Base-by-base conservation (phyloP, 371 early-diverging fungal genomes). In the Syncephalastrum monosporum region DNA sequence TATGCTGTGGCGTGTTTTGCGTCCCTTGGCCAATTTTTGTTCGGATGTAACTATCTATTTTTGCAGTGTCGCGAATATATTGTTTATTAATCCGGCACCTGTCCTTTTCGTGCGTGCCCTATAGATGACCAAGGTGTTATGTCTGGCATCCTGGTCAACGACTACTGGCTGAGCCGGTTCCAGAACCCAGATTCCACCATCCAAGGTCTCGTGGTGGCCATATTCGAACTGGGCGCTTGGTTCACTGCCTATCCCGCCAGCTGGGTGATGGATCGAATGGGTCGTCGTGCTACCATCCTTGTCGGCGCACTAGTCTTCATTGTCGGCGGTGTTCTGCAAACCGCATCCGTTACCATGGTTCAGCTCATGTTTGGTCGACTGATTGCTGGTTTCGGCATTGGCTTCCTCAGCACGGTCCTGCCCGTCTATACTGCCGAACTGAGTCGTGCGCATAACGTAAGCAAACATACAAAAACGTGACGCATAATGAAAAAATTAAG, bases 361-460 rank as follows among this genome's bases (percentile, higher is more conserved):
- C 53, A 59, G 15, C 56, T 81, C 47, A 49, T 71, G 24, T 17
- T 74, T 33, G 82, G 82, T 27, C 65, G 82, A 12, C 54, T 79
- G 25, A 56, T 81, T 45, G 61, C 72, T 53, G 82, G 82, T 33
- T 76, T 75, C 55, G 82, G 82, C 19, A 79, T 82, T 53, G 77
- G 71, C 27, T 71, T 76, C 25, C 58, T 75, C 5, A 67, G 71
- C 48, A 79, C 79, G 1, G 69, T 77, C 5, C 53, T 75, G 10
- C 82, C 82, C 3, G 72, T 79, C 13, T 79, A 79, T 29, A 74
- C 74, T 16, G 75, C 77, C 7, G 82, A 82, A 59, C 53, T 82
- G 53, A 75, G 67, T 65, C 74, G 63, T 47, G 73, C 73, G 19
- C 73, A 73, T 19, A 73, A 73, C 41, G 73, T 73, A 67, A 65